Conservation (phyloP, 2,329 filamentous ascomycete species). For the Exophiala alcalophila region DNA sequence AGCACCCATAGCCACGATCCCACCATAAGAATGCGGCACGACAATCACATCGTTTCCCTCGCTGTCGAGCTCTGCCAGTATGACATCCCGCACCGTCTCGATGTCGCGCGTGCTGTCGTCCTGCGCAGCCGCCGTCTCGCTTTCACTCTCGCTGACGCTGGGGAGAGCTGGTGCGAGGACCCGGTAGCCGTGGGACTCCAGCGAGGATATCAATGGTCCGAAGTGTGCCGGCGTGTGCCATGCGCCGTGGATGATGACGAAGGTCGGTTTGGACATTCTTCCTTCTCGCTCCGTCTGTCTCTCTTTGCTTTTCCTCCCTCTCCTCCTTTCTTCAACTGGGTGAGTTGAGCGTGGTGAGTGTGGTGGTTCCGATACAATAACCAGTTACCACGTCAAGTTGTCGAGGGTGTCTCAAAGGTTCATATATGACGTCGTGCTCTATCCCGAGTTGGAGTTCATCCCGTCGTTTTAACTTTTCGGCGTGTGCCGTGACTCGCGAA, state of each 20-base stretch:
- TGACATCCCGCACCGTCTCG: constrained; percentile 8
- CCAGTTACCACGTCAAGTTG: too few species aligned
- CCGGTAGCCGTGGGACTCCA: constrained; percentile 35
- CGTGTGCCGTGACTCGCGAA: too few species aligned
- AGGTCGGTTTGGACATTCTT: constrained; percentile 31
- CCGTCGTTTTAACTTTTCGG: too few species aligned
- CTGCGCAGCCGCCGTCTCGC: constrained; percentile 25
- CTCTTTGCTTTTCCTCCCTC: too few species aligned
- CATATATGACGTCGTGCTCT: too few species aligned
- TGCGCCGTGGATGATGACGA: constrained; percentile 39
- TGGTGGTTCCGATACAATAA: too few species aligned
- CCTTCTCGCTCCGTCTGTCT: background rate
- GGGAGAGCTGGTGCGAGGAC: constrained; percentile 27
- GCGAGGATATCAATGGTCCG: constrained; percentile 30
- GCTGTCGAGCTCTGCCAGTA: constrained; percentile 20
- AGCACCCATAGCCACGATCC: constrained; percentile 25
- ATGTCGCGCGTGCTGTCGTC: constrained; percentile 15
- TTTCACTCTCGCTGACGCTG: constrained; percentile 32
- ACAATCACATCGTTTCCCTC: constrained; percentile 21
- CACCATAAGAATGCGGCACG: constrained; percentile 27
- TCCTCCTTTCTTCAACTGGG: too few species aligned
- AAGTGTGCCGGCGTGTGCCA: constrained; percentile 38
- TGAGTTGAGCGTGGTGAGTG: too few species aligned
- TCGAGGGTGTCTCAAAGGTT: too few species aligned
- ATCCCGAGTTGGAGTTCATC: too few species aligned